phyloP scores from a whole-genome alignment of 352 stramenopile genomes.

The Globisporangium nagaii region DNA sequence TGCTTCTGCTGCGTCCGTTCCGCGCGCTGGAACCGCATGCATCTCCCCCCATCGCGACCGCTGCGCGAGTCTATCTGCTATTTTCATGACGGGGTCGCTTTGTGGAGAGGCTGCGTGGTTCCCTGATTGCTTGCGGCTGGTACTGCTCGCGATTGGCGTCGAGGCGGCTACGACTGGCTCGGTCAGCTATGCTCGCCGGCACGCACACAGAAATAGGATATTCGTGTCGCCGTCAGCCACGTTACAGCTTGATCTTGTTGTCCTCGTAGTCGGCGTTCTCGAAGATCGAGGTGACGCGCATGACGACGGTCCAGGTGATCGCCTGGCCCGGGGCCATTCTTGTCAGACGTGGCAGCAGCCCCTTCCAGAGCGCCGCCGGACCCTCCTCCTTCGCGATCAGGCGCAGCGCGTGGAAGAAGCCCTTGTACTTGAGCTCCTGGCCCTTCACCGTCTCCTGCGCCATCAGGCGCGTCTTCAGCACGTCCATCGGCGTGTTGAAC shows the following conservation, averaged over 20 bases:
- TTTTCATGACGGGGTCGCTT: neutral
- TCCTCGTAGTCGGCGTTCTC: constrained; percentile 65
- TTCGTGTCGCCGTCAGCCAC: no score
- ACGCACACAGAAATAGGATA: constrained; percentile 1
- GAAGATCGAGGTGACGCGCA: constrained; percentile 84
- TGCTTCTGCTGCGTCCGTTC: neutral
- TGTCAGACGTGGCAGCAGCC: constrained; percentile 92
- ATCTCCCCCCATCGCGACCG: neutral
- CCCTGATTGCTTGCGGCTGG: neutral
- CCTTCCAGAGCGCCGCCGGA: constrained; percentile 94
- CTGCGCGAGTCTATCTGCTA: neutral
- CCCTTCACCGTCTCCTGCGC: constrained; percentile 85
- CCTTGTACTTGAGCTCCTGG: constrained; percentile 94
- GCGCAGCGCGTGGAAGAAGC: constrained; percentile 89
- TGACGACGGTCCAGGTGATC: constrained; percentile 94
- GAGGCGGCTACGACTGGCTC: no score
- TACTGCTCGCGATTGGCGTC: no score
- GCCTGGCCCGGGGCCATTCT: constrained; percentile 96
- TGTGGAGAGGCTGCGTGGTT: neutral
- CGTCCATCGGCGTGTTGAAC: constrained; percentile 89
- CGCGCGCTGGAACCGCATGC: neutral
- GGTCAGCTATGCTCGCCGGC: no score
- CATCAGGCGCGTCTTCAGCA: constrained; percentile 95
- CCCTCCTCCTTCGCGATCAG: constrained; percentile 96
- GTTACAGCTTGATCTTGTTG: constrained; percentile 72